Percentiles rank a stretch among this genome's conserved stretches.
Conservation (phyloP, 305 asterid species). For the Rubia tinctorum region DNA sequence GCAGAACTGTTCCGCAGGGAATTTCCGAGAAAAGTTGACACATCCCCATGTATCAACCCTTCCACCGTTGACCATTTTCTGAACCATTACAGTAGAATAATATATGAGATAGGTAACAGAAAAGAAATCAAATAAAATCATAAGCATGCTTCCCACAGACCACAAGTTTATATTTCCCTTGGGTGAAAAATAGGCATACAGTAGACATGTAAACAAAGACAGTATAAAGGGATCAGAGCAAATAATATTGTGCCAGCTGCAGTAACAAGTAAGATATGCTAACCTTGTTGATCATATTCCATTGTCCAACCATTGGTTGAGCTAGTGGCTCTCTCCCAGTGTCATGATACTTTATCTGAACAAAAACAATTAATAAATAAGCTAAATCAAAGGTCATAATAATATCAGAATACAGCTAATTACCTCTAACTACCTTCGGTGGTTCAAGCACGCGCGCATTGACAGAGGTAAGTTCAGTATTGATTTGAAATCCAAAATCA, state of each 20-base stretch:
- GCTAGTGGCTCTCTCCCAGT: constrained; percentile 42
- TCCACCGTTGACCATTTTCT: constrained; percentile 82
- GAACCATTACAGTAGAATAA: constrained; percentile 4
- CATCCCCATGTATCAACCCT: constrained; percentile 61
- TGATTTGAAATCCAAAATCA: constrained; percentile 64
- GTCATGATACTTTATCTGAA: constrained; percentile 65
- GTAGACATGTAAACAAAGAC: background rate
- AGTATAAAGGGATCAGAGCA: background rate
- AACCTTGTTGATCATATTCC: constrained; percentile 91
- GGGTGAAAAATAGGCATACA: background rate
- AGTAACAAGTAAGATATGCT: background rate
- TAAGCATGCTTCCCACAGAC: background rate
- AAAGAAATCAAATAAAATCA: background rate
- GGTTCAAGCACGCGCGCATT: constrained; percentile 80
- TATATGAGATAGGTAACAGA: background rate
- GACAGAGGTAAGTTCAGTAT: constrained; percentile 36
- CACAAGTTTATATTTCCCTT: background rate
- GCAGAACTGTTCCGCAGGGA: constrained; percentile 33
- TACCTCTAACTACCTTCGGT: constrained; percentile 48
- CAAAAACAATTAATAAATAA: background rate
- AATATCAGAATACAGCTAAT: background rate
- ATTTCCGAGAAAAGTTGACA: constrained; percentile 41
- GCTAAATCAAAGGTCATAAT: background rate
- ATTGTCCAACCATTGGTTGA: constrained; percentile 64
- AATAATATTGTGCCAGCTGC: background rate